These are phyloP conservation scores for Macrocybe gigantea DNA, from an alignment of 768 basidiomycete genomes.

Conservation along the genomic window DNA sequence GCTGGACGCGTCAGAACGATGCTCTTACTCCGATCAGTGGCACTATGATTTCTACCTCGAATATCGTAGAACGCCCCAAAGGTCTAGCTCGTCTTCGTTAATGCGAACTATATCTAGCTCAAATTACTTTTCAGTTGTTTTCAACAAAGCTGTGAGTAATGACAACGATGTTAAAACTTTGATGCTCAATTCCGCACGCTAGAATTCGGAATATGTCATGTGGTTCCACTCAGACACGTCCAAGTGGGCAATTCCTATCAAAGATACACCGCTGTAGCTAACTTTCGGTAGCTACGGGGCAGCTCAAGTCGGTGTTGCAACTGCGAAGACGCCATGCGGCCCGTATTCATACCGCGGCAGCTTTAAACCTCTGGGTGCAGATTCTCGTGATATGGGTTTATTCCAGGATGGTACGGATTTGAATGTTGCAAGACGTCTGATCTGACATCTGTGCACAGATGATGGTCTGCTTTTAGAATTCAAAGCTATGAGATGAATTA, in stretches of 20 bases:
- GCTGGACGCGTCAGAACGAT: slow-evolving; percentile 54
- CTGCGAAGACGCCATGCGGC: slow-evolving; percentile 51
- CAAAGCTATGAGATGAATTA: too few species aligned
- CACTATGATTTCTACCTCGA: slow-evolving; percentile 50
- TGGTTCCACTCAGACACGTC: slow-evolving; percentile 66
- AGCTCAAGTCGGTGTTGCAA: slow-evolving; percentile 60
- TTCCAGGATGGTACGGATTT: slow-evolving; percentile 36
- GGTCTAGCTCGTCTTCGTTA: slow-evolving; percentile 22
- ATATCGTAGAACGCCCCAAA: slow-evolving; percentile 61
- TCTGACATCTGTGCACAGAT: not conserved
- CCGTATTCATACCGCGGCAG: slow-evolving; percentile 53
- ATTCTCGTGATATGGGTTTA: slow-evolving; percentile 55
- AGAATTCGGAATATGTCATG: slow-evolving; percentile 64
- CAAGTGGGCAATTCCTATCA: slow-evolving; percentile 28
- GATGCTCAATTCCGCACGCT: not conserved
- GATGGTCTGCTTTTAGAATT: not conserved
- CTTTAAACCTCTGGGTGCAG: slow-evolving; percentile 50
- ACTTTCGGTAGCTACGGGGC: slow-evolving; percentile 44
- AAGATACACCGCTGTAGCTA: not conserved
- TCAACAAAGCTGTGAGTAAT: slow-evolving; percentile 39
- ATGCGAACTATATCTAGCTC: not conserved
- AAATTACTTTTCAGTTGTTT: slow-evolving; percentile 33
- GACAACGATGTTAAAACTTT: not conserved
- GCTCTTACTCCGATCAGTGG: slow-evolving; percentile 48
- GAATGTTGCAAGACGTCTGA: too few species aligned